Percentiles rank a stretch among this genome's conserved stretches.
phyloP scores from a whole-genome alignment of 2,329 filamentous ascomycete genomes.

The Cryphonectria parasitica region DNA sequence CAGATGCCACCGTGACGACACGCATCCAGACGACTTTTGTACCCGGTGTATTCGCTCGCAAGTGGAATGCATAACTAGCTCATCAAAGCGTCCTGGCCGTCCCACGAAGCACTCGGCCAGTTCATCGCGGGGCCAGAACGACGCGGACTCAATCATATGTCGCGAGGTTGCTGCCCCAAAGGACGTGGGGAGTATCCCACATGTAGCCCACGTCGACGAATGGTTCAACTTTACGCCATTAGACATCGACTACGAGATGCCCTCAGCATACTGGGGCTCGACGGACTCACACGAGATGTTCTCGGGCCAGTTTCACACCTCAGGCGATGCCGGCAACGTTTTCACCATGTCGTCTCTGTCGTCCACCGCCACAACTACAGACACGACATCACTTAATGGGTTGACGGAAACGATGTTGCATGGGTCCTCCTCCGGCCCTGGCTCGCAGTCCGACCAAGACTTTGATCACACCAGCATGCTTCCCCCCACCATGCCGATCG shows the following conservation, averaged over 20 bases:
- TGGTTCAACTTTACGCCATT: not conserved
- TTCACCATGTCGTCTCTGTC: not conserved
- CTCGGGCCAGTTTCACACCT: not conserved
- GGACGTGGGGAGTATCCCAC: not conserved
- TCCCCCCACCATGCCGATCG: not conserved
- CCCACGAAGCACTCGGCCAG: not conserved
- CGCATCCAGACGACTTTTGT: not conserved
- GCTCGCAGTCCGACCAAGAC: not conserved
- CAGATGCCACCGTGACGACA: not conserved
- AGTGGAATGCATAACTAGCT: not conserved
- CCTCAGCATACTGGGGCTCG: not conserved
- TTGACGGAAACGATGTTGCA: not conserved
- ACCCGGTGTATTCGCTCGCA: not conserved
- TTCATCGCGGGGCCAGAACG: not conserved
- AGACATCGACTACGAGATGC: not conserved
- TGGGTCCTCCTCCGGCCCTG: not conserved
- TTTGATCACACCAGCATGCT: not conserved
- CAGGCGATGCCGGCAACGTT: not conserved
- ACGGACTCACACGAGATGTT: not conserved
- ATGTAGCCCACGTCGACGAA: not conserved
- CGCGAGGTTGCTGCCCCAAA: not conserved
- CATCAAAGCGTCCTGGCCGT: not conserved
- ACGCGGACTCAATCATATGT: not conserved
- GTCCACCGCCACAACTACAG: not conserved
- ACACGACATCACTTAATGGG: not conserved